Percentiles rank a stretch among this genome's conserved stretches.
Evolutionary conservation across 2,329 filamentous ascomycete species (phyloP).

Genomic region (Stemphylium lycopersici): DNA sequence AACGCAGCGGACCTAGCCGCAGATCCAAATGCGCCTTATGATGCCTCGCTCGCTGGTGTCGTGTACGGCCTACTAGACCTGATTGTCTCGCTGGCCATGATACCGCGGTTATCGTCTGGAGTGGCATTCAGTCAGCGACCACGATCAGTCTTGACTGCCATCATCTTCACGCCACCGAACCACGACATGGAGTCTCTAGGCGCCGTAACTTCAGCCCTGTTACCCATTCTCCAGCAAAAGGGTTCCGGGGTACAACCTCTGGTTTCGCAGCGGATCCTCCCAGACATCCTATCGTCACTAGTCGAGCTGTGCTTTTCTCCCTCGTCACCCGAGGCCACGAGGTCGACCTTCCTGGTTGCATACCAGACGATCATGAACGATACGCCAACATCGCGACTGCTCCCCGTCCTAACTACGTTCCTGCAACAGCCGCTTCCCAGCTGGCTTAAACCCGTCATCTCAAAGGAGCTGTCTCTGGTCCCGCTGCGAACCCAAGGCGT

Average conservation of each 20-base stretch:
- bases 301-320: conserved; percentile 46
- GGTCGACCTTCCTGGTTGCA: conserved; percentile 18
- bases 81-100: conserved; percentile 39
- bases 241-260: conserved; percentile 46
- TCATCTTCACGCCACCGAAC: conserved; percentile 15
- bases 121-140: conserved; percentile 44
- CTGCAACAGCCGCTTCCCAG: conserved; percentile 66
- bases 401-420: conserved; percentile 67
- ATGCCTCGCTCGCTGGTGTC: conserved; percentile 46
- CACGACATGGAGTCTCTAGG: conserved; percentile 21
- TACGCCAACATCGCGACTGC: conserved; percentile 60
- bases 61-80: conserved; percentile 50
- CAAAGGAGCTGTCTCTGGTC: conserved; percentile 64
- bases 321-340: conserved; percentile 9
- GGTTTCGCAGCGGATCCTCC: conserved; percentile 41
- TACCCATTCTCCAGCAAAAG: conserved; percentile 34
- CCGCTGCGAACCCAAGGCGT: conserved; percentile 69
- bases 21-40: conserved; percentile 45
- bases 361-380: conserved; percentile 30
- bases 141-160: conserved; percentile 37
- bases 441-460: conserved; percentile 66
- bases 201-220: conserved; percentile 21
- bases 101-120: conserved; percentile 43
- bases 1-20: conserved; percentile 41
- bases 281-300: conserved; percentile 44